Conservation (phyloP, 2,329 filamentous ascomycete species). For the Fusarium pseudonygamai region DNA sequence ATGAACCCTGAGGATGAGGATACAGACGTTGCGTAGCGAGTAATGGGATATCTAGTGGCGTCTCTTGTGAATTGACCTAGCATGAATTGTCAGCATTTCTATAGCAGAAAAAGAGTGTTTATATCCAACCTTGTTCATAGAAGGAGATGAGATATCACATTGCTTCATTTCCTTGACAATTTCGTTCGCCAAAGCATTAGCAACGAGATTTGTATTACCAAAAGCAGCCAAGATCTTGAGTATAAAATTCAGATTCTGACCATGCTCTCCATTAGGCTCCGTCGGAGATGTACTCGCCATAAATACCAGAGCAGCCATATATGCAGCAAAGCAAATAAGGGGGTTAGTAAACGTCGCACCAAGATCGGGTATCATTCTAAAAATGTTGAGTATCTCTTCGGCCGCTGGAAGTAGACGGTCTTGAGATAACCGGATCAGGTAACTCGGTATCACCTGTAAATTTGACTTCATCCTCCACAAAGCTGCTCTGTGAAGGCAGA, state of each 20-base stretch:
- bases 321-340: conserved; percentile 16
- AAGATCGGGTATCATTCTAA: conserved; percentile 14
- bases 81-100: neutral
- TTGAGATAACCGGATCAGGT: conserved; percentile 11
- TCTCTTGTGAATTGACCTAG: neutral
- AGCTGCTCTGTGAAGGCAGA: conserved; percentile 19
- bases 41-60: neutral
- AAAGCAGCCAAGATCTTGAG: conserved; percentile 6
- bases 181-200: neutral
- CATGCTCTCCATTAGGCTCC: neutral
- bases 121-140: neutral
- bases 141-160: neutral
- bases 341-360: conserved; percentile 1
- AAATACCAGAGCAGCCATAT: conserved; percentile 13
- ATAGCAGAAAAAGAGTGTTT: rapidly evolving
- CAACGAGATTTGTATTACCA: neutral
- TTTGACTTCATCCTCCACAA: conserved; percentile 19
- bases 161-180: conserved; percentile 14
- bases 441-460: neutral
- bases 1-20: neutral
- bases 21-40: conserved; percentile 9
- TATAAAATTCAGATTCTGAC: conserved; percentile 6
- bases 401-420: conserved; percentile 11
- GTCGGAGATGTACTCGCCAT: neutral
- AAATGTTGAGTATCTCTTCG: conserved; percentile 15